These are phyloP conservation scores for Penicillium palitans DNA, from an alignment of 2,329 filamentous ascomycete genomes.

Conservation along the genomic window DNA sequence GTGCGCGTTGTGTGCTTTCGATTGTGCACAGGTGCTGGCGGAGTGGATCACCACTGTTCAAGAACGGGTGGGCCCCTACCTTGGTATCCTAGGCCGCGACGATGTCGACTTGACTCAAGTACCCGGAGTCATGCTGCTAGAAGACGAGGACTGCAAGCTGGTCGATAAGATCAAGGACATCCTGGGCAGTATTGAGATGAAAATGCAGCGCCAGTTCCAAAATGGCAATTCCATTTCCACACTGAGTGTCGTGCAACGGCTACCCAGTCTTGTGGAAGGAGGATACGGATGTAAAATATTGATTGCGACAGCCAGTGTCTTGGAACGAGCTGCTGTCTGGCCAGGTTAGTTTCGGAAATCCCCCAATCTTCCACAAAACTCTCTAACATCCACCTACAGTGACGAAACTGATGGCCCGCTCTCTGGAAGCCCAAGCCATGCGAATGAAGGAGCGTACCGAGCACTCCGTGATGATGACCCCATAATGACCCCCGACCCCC, in stretches of 20 bases:
- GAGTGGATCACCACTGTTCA: conserved; percentile 95
- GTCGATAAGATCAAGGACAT: conserved; percentile 80
- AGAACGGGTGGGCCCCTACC: conserved; percentile 84
- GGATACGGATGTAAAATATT: conserved; percentile 85
- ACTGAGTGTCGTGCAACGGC: conserved; percentile 51
- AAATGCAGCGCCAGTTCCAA: conserved; percentile 66
- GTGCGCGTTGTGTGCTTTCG: conserved; percentile 87
- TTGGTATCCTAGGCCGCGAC: conserved; percentile 83
- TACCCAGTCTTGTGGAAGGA: conserved; percentile 62
- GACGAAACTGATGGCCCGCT: conserved; percentile 68
- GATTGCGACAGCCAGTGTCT: conserved; percentile 78
- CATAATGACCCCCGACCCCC: conserved; percentile 18
- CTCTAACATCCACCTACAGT: conserved; percentile 47
- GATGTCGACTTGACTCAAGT: conserved; percentile 76
- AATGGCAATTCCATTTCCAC: conserved; percentile 55
- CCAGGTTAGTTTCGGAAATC: conserved; percentile 62
- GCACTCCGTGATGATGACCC: conserved; percentile 34
- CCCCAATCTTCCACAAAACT: neutral
- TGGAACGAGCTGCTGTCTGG: conserved; percentile 90
- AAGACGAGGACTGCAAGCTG: conserved; percentile 87
- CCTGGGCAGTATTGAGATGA: conserved; percentile 72
- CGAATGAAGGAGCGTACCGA: conserved; percentile 62
- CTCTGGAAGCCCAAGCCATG: conserved; percentile 63
- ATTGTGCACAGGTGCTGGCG: conserved; percentile 88
- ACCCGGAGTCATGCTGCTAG: conserved; percentile 83